Conservation (phyloP, 495 filamentous ascomycete species). For the Cladorrhinum samala region DNA sequence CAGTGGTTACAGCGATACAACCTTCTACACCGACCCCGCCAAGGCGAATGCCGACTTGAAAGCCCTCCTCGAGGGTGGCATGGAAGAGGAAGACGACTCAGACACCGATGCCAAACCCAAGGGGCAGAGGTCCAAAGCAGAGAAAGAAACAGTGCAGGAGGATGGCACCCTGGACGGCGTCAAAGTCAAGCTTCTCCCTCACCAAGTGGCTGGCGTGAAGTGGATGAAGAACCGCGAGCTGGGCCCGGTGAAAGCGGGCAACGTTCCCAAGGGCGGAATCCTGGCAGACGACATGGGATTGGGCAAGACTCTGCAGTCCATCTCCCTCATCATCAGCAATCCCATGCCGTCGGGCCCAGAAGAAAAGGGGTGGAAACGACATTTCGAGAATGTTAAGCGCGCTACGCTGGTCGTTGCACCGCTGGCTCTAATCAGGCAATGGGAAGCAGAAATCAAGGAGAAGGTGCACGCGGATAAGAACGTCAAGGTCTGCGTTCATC, state of each 20-base stretch:
- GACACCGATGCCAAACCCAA: slow-evolving; percentile 17
- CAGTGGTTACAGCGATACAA: slow-evolving; percentile 43
- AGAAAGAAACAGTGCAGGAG: slow-evolving; percentile 21
- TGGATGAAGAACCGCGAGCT: slow-evolving; percentile 93
- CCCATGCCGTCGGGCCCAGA: slow-evolving; percentile 52
- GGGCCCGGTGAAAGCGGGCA: slow-evolving; percentile 67
- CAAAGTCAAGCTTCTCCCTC: slow-evolving; percentile 78
- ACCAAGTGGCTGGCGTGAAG: slow-evolving; percentile 84
- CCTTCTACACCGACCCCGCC: slow-evolving; percentile 65
- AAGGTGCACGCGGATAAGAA: slow-evolving; percentile 62
- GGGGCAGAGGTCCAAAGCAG: slow-evolving; percentile 14
- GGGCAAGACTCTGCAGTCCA: slow-evolving; percentile 78
- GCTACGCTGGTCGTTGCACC: slow-evolving; percentile 91
- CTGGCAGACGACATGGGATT: slow-evolving; percentile 84
- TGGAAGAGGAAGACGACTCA: slow-evolving; percentile 64
- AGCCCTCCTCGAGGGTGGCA: slow-evolving; percentile 75
- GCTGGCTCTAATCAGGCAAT: slow-evolving; percentile 91
- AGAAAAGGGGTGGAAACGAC: slow-evolving; percentile 49
- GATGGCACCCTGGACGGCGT: slow-evolving; percentile 57
- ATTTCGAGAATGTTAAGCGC: slow-evolving; percentile 59
- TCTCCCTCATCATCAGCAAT: slow-evolving; percentile 77
- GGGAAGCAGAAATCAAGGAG: slow-evolving; percentile 84
- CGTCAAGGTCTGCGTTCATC: slow-evolving; percentile 79
- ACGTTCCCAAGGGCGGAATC: slow-evolving; percentile 78
- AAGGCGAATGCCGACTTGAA: slow-evolving; percentile 84